Evolutionary conservation across 768 basidiomycete genomes (phyloP), one percentile per base, ranked within the genome.

Genomic region (Auriscalpium orientale): DNA sequence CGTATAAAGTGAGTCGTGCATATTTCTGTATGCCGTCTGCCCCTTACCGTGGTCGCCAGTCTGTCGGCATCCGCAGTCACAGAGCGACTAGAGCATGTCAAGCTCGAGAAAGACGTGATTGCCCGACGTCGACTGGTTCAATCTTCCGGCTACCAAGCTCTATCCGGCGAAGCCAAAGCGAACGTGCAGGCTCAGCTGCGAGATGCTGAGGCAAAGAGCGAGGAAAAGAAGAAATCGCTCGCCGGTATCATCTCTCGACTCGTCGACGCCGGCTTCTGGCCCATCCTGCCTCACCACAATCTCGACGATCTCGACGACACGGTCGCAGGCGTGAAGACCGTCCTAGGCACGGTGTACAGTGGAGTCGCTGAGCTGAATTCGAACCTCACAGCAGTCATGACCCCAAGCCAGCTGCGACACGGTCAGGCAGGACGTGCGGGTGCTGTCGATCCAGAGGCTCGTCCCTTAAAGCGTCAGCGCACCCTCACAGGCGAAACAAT

Each of bases 191-290:
- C 62, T 11, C 65, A 68, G 46, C 66, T 67, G 43, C 49, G 54
- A 20, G 48, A 47, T 4, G 57, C 68, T 22, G 69, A 70, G 38
- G 48, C 56, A 7, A 59, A 62, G n/a, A 56, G 60, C 40, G 66
- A 65, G 5, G 56, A 18, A 22, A 74, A 72, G 55, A 69, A 71
- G 58, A 65, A 63, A 38, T 68, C 71, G 33, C 57, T 76, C 35
- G 70, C 68, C 36, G 62, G 61, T 3, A 40, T 53, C 12, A 51
- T 74, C 16, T 64, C 61, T 35, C 67, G 62, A 20, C 68, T 77
- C 13, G 51, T 72, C 6, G 69, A 68, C 22, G 63, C 66, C 47
- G 66, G 67, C 16, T 76, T 74, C 56, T 77, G 76, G 76, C 76
- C 76, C 6, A 48, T 69, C 35, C n/a, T 72, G 3, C 65, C 63